Conservation (phyloP, 805 yeast genomes). For the Candida montana region DNA sequence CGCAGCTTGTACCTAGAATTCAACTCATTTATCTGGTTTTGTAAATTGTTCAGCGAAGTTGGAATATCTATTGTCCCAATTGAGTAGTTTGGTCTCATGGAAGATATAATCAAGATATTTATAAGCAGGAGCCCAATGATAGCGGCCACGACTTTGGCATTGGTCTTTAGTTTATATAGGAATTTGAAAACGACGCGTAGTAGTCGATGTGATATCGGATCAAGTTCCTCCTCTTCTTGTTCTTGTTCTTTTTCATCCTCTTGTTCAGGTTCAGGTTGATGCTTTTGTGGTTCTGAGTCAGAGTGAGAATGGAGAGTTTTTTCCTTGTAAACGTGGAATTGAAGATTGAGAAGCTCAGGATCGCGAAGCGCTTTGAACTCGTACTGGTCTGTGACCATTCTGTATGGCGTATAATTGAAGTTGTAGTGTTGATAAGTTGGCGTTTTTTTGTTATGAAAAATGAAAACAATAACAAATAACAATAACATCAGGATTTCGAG, state of each 20-base stretch:
- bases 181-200: conserved; percentile 2
- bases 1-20: conserved; percentile 17
- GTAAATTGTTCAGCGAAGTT: conserved; percentile 17
- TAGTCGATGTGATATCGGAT: background rate
- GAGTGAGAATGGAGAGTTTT: background rate
- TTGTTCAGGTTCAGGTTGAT: background rate
- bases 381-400: background rate
- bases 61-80: conserved; percentile 13
- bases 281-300: background rate
- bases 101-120: conserved; percentile 6
- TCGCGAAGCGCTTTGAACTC: background rate
- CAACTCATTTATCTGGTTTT: conserved; percentile 22
- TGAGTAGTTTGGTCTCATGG: conserved; percentile 4
- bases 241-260: conserved; percentile 1
- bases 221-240: background rate
- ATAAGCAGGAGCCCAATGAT: conserved; percentile 1
- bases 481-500: no score
- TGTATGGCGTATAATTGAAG: no score
- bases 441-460: no score
- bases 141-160: background rate
- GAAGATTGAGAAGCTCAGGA: background rate
- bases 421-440: no score
- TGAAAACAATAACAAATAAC: no score
- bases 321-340: background rate
- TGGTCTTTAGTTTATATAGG: conserved; percentile 1